phyloP scores from a whole-genome alignment of 1,284 basidiomycete species.

The Flammula alnicola region DNA sequence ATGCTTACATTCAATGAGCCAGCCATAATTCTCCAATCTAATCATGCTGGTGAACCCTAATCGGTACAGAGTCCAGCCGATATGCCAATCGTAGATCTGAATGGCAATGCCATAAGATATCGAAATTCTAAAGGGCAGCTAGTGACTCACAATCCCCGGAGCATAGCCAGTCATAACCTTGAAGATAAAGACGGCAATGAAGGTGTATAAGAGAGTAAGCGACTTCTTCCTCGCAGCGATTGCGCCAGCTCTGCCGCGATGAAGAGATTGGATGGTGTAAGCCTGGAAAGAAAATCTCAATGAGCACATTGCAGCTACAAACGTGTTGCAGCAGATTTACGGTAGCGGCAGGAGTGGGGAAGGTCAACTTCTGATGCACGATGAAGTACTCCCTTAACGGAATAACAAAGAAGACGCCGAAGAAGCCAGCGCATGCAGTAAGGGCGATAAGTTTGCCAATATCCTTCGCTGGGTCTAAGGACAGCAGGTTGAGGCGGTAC shows the following conservation, averaged over 20 bases:
- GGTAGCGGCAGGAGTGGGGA: conserved; percentile 73
- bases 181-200: conserved; percentile 53
- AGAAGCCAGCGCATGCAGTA: conserved; percentile 62
- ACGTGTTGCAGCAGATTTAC: conserved; percentile 32
- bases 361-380: conserved; percentile 68
- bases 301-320: not conserved
- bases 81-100: conserved; percentile 69
- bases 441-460: conserved; percentile 62
- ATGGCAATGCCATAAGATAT: not conserved
- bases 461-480: conserved; percentile 50
- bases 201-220: conserved; percentile 53
- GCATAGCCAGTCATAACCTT: conserved; percentile 66
- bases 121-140: not conserved
- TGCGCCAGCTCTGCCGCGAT: conserved; percentile 55
- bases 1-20: conserved; percentile 53
- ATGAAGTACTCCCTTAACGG: conserved; percentile 71
- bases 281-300: conserved; percentile 34
- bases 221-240: conserved; percentile 62
- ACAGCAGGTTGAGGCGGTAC: conserved; percentile 59
- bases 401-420: conserved; percentile 71
- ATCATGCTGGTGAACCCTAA: conserved; percentile 67
- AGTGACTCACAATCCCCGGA: conserved; percentile 52
- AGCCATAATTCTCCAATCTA: conserved; percentile 60
- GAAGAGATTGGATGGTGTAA: conserved; percentile 67
- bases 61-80: conserved; percentile 66